Conservation (phyloP, 345 rosid species). For the Citrus hindsii region DNA sequence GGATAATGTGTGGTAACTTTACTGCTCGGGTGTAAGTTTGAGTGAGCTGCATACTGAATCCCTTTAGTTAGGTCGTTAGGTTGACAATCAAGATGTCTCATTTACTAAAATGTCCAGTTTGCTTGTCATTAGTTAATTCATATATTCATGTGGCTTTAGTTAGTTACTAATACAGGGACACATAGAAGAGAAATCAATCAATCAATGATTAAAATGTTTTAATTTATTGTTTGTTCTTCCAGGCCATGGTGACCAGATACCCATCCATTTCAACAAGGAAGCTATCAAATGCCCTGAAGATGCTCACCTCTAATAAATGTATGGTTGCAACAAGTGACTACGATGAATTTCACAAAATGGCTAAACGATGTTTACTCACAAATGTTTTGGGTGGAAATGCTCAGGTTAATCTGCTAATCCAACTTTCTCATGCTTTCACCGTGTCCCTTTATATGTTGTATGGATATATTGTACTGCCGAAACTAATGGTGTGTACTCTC, state of each 20-base stretch:
- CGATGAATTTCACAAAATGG: conserved; percentile 64
- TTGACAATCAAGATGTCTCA: neutral
- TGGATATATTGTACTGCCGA: neutral
- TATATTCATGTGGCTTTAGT: neutral
- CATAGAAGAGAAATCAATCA: neutral
- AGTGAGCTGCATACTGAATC: neutral
- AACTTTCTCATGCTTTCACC: neutral
- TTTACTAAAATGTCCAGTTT: neutral
- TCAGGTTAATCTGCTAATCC: conserved; percentile 48
- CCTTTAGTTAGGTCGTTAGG: neutral
- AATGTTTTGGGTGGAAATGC: conserved; percentile 63
- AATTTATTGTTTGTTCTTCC: conserved; percentile 9
- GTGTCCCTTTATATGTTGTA: neutral
- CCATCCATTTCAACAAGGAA: conserved; percentile 77
- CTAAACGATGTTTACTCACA: conserved; percentile 52
- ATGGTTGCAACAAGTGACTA: conserved; percentile 96
- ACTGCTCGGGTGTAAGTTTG: neutral
- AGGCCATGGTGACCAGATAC: conserved; percentile 87
- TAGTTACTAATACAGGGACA: neutral
- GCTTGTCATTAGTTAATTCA: neutral
- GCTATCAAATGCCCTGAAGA: conserved; percentile 59
- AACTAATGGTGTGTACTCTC: neutral
- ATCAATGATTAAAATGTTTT: neutral
- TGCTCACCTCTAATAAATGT: conserved; percentile 64
- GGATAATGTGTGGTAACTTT: neutral